A percentile compares a stretch with the other conserved stretches of the same genome.
Evolutionary conservation across 2,329 filamentous ascomycete genomes (phyloP).

Genomic region (Verticillium nubilum): DNA sequence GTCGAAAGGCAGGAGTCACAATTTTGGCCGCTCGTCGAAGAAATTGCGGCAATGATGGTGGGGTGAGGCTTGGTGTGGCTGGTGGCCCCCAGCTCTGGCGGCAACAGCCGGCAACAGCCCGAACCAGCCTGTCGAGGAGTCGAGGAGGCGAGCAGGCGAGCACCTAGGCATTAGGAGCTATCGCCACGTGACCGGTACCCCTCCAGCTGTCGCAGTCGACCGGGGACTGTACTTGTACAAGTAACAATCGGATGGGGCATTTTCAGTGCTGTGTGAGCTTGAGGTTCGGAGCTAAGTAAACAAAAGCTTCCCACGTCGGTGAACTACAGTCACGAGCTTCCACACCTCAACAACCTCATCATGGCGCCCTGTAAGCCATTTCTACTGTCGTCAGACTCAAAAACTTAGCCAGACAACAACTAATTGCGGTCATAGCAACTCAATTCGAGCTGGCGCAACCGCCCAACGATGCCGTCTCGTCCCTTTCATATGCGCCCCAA

Average conservation of each 20-base stretch:
- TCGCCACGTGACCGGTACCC: slow-evolving; percentile 3
- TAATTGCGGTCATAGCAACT: slow-evolving; percentile 37
- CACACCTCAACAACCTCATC: not conserved
- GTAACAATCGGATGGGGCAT: not conserved
- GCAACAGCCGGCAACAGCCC: not conserved
- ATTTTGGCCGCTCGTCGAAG: slow-evolving; percentile 3
- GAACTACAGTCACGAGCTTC: not conserved
- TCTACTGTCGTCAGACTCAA: not conserved
- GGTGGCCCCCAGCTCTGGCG: not conserved
- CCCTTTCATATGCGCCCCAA: slow-evolving; percentile 76
- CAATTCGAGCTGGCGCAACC: slow-evolving; percentile 81
- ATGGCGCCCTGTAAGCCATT: slow-evolving; percentile 1
- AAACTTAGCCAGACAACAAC: not conserved
- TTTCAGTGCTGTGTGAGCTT: not conserved
- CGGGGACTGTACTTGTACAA: not conserved
- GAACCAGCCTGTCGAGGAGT: not conserved
- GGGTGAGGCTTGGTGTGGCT: slow-evolving; percentile 4
- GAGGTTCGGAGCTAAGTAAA: slow-evolving; percentile 1
- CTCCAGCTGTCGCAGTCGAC: not conserved
- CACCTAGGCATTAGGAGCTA: not conserved
- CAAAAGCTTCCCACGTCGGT: not conserved
- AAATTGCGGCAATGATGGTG: slow-evolving; percentile 7
- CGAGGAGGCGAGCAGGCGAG: not conserved
- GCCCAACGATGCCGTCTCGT: slow-evolving; percentile 81
- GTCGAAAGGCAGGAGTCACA: slow-evolving; percentile 2